Evolutionary conservation across 2,329 filamentous ascomycete genomes (phyloP), one percentile per base, ranked within the genome.

Genomic region (Hymenoscyphus fructigenus): DNA sequence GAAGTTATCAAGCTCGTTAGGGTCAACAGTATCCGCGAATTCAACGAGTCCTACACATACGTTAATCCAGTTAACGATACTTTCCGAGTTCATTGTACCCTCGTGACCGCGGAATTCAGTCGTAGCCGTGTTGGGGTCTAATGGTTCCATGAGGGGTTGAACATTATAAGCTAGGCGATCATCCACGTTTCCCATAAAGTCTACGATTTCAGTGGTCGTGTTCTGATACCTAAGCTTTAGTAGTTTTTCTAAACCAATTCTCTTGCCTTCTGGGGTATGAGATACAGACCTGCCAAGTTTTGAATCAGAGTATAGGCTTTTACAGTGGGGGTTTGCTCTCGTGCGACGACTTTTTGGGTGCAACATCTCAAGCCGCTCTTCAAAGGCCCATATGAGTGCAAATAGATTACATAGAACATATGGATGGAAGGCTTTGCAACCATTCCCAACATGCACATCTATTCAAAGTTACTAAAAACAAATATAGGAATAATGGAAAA

Each of bases 11-110:
- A 38, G 23, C 17, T 20, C 12, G n/a, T 59, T n/a, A 10, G 4
- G 10, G 20, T 59, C 20, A 15, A 59, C 57, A 5, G 29, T 59
- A 9, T 47, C 20, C 1, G 58, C 58, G 17, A 60, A 59, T 9
- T 60, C 34, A 15, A 60, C 34, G 12, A 60, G 34, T 50, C 58
- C 58, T 5, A 47, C 17, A 26, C 58, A 60, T 36, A 60, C 12
- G 10, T 47, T 60, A 17, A 60, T 29, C 58, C 58, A 60, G 28
- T 14, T 5, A n/a, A 5, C 9, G 12, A 47, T 14, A 5, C 15
- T 14, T 14, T 60, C 26, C 15, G 36, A 14, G 14, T 50, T 5
- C 10, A 47, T 14, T 2, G 23, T 60, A 3, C 32, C 20, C 17
- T 60, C 58, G 26, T 41, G 23, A n/a, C 41, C 34, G 17, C 36